Evolutionary conservation across 129 eudicot species (phyloP).

Genomic region (Sambucus nigra): DNA sequence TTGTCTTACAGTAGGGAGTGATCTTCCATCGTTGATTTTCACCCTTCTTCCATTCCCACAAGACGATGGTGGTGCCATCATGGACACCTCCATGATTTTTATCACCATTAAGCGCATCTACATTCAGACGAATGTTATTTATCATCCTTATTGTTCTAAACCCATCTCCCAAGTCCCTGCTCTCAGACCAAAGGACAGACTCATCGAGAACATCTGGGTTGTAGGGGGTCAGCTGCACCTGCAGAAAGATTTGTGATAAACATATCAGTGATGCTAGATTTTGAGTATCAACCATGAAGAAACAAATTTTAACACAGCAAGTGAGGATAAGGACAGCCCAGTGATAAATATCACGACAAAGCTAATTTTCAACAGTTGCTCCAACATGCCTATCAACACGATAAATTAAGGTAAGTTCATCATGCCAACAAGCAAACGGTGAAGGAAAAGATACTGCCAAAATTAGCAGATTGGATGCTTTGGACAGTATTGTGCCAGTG

Average conservation of each 20-base stretch:
- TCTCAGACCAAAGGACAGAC: slow-evolving; percentile 78
- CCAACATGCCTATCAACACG: too few species aligned
- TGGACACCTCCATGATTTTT: slow-evolving; percentile 70
- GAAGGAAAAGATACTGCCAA: too few species aligned
- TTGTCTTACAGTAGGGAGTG: slow-evolving; percentile 49
- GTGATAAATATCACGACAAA: too few species aligned
- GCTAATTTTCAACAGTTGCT: too few species aligned
- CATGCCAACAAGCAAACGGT: too few species aligned
- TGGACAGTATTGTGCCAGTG: too few species aligned
- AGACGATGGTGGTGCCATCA: slow-evolving; percentile 55
- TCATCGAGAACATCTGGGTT: slow-evolving; percentile 64
- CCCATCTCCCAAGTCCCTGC: slow-evolving; percentile 75
- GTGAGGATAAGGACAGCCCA: too few species aligned
- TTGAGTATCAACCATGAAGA: not conserved
- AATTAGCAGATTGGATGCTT: too few species aligned
- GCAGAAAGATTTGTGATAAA: slow-evolving; percentile 12
- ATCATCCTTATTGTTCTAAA: slow-evolving; percentile 78
- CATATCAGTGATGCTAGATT: not conserved
- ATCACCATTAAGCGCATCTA: slow-evolving; percentile 70
- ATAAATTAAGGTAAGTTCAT: too few species aligned
- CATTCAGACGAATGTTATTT: slow-evolving; percentile 56
- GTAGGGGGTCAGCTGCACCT: slow-evolving; percentile 74
- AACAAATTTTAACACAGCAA: too few species aligned
- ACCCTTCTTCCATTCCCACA: slow-evolving; percentile 67
- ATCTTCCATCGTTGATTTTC: slow-evolving; percentile 87